Evolutionary conservation across 805 yeast genomes (phyloP).

Genomic region (Metschnikowia gelsemii): DNA sequence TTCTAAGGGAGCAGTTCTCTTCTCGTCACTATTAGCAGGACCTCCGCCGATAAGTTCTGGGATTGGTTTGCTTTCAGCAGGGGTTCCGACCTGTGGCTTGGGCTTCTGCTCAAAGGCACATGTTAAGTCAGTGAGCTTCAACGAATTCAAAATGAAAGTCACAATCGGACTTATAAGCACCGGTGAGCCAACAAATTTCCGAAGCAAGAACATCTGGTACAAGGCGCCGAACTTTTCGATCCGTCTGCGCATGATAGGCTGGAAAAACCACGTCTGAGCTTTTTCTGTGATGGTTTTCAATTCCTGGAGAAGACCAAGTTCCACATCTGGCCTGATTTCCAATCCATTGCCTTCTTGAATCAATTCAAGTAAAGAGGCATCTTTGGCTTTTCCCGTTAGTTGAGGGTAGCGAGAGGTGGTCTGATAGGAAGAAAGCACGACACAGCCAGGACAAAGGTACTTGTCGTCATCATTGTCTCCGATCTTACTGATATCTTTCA

Average conservation of each 20-base stretch:
- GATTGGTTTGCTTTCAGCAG: too few relatives aligned
- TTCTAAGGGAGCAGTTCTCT: too few relatives aligned
- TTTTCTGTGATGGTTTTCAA: constrained; percentile 3
- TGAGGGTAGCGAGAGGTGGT: constrained; percentile 1
- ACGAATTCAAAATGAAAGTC: constrained; percentile 4
- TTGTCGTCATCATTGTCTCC: constrained; percentile 19
- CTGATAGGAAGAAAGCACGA: constrained; percentile 4
- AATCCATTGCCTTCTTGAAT: constrained; percentile 8
- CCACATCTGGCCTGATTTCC: constrained; percentile 11
- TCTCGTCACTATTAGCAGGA: too few relatives aligned
- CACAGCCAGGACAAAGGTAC: constrained; percentile 20
- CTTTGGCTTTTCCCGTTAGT: constrained; percentile 2
- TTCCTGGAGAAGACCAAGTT: constrained; percentile 6
- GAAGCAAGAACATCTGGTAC: constrained; percentile 16
- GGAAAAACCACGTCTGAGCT: constrained; percentile 5
- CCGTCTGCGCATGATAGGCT: constrained; percentile 4
- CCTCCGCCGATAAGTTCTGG: too few relatives aligned
- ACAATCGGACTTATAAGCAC: constrained; percentile 4
- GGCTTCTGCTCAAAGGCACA: constrained; percentile 2
- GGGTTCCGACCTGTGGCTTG: too few relatives aligned
- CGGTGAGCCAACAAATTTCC: constrained; percentile 20
- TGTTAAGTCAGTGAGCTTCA: constrained; percentile 3
- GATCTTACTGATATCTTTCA: constrained; percentile 24
- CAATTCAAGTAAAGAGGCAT: constrained; percentile 1
- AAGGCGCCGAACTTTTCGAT: constrained; percentile 2